Percentiles rank a stretch among this genome's conserved stretches.
Evolutionary conservation across 192 early-diverging fungal species (phyloP).

Genomic region (Allomyces arbusculus): DNA sequence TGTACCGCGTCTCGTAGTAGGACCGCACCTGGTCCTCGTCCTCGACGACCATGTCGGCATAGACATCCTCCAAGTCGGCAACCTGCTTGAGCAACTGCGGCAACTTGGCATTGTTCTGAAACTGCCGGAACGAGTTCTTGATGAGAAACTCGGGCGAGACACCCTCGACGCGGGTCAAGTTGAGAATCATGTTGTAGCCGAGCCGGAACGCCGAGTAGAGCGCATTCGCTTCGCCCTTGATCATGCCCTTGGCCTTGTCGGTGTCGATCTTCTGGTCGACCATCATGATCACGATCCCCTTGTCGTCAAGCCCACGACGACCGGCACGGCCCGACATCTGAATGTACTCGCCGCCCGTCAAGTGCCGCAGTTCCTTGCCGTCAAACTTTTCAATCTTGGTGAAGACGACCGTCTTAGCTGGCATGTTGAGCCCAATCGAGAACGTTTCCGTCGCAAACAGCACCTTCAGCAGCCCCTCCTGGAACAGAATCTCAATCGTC

Average conservation of each 20-base stretch:
- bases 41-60: slow-evolving; percentile 32
- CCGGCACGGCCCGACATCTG: slow-evolving; percentile 99
- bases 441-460: slow-evolving; percentile 98
- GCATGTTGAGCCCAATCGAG: slow-evolving; percentile 98
- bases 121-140: slow-evolving; percentile 75
- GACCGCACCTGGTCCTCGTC: slow-evolving; percentile 45
- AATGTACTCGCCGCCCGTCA: slow-evolving; percentile 89
- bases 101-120: slow-evolving; percentile 66
- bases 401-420: slow-evolving; percentile 94
- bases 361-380: slow-evolving; percentile 65
- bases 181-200: slow-evolving; percentile 92
- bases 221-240: slow-evolving; percentile 65
- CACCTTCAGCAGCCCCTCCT: slow-evolving; percentile 91
- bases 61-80: slow-evolving; percentile 24
- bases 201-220: slow-evolving; percentile 89
- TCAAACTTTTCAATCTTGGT: slow-evolving; percentile 83
- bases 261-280: slow-evolving; percentile 91
- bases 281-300: slow-evolving; percentile 93
- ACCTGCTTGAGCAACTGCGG: slow-evolving; percentile 40
- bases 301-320: slow-evolving; percentile 86
- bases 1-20: slow-evolving; percentile 56
- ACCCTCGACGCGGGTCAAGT: slow-evolving; percentile 83
- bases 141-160: slow-evolving; percentile 84
- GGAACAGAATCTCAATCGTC: slow-evolving; percentile 91
- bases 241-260: slow-evolving; percentile 73